phyloP scores from a whole-genome alignment of 2,329 filamentous ascomycete genomes.

The Fusarium nygamai region DNA sequence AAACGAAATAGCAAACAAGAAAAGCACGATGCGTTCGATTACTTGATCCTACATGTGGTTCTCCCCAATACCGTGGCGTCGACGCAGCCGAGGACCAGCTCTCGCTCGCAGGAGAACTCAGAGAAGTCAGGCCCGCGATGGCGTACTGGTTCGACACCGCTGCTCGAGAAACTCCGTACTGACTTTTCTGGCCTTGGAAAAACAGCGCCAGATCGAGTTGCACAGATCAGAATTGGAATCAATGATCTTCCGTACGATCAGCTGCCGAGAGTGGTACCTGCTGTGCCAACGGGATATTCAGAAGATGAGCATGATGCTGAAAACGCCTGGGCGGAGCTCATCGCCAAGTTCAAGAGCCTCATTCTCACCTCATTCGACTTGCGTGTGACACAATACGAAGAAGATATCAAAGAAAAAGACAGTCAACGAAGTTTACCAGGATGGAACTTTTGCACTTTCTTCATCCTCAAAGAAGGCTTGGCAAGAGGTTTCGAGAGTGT shows the following conservation, averaged over 20 bases:
- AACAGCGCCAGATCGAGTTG: conserved; percentile 77
- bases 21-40: conserved; percentile 96
- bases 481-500: conserved; percentile 96
- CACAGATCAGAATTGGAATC: conserved; percentile 83
- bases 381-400: conserved; percentile 93
- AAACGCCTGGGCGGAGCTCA: conserved; percentile 83
- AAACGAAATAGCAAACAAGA: conserved; percentile 74
- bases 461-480: conserved; percentile 94
- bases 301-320: conserved; percentile 83
- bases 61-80: conserved; percentile 85
- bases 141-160: conserved; percentile 80
- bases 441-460: conserved; percentile 99
- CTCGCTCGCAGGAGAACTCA: conserved; percentile 63
- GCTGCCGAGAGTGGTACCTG: conserved; percentile 70
- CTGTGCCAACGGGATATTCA: conserved; percentile 69
- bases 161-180: conserved; percentile 87
- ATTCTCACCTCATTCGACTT: conserved; percentile 92
- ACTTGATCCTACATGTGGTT: conserved; percentile 92
- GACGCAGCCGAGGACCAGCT: conserved; percentile 75
- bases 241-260: conserved; percentile 74
- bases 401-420: conserved; percentile 95
- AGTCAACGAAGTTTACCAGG: conserved; percentile 86
- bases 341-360: conserved; percentile 85
- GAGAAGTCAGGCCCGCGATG: conserved; percentile 82
- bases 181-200: conserved; percentile 87